Evolutionary conservation across 495 filamentous ascomycete species (phyloP), one percentile per base, ranked within the genome.

Genomic region (Lophiostoma macrostomum): DNA sequence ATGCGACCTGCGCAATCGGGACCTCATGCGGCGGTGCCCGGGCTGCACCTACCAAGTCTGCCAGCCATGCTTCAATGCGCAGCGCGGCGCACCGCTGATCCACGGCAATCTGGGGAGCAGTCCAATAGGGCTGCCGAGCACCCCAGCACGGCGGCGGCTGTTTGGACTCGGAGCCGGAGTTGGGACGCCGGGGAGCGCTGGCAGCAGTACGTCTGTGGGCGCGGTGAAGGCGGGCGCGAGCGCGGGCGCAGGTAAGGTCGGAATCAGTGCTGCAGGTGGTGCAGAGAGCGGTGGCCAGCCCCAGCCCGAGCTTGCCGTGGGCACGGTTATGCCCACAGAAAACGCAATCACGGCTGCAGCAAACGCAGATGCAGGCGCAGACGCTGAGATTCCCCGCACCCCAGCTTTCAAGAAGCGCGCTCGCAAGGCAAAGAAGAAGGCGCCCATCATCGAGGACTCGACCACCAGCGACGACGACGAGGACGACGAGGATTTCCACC

Each of bases 21-120:
- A 18, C 11, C 27, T 16, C 4, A 54, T 63, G 38, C 55, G 43
- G 1, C 48, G 54, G 12, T 63, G 60, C 31, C 42, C 40, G 11
- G 45, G 40, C n/a, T 63, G 60, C 32, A 54, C 53, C 10, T 63
- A 29, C 14, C 42, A 53, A 23, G 31, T 58, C 10, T 63, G 60
- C 30, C 19, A 44, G 20, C 19, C 27, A 8, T 63, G 60, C 29
- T 50, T 34, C 53, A 19, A 54, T 1, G 3, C 3, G 4, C 42
- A 27, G 4, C 19, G 16, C 7, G 11, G 30, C 5, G 30, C n/a
- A 18, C 4, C 39, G 16, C 25, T 42, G 39, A 5, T 20, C 11
- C 39, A 42, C 22, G 22, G 32, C 8, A 37, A 50, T 16, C 6
- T 27, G 31, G 32, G 32, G 20, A 5, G 5, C 6, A 22, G 39